phyloP scores from a whole-genome alignment of 177 flowering plant genomes.

The Telopea speciosissima region DNA sequence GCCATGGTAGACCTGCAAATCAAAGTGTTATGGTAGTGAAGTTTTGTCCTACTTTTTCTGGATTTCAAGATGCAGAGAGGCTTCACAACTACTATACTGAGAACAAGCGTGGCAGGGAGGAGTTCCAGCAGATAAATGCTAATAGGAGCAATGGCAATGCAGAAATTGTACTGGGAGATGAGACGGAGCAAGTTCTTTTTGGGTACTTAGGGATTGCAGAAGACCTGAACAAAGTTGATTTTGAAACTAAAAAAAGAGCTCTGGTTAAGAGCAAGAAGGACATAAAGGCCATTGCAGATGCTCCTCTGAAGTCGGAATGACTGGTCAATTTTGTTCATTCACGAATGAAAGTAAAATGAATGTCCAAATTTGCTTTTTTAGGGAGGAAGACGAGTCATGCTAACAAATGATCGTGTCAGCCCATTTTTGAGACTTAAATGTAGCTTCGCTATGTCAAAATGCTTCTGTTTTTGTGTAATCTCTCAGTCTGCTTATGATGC shows the following conservation, averaged over 20 bases:
- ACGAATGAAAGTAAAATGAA: background rate
- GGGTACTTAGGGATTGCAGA: conserved; percentile 60
- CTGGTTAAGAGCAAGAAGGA: conserved; percentile 66
- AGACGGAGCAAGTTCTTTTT: conserved; percentile 32
- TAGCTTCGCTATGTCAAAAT: no score
- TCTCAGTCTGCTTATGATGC: background rate
- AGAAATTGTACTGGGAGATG: conserved; percentile 10
- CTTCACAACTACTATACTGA: conserved; percentile 41
- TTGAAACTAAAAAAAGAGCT: conserved; percentile 37
- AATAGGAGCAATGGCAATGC: conserved; percentile 2
- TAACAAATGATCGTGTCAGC: background rate
- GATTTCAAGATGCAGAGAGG: conserved; percentile 62
- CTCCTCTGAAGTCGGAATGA: conserved; percentile 34
- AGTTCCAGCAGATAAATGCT: conserved; percentile 26
- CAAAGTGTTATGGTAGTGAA: conserved; percentile 54
- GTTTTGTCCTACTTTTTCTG: conserved; percentile 51
- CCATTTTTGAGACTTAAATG: background rate
- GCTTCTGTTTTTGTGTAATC: no score
- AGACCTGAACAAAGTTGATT: conserved; percentile 57
- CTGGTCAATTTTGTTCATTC: background rate
- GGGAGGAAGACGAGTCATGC: background rate
- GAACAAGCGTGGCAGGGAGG: conserved; percentile 47
- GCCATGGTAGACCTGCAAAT: conserved; percentile 49
- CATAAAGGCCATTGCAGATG: conserved; percentile 49
- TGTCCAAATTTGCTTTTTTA: background rate